A percentile compares a stretch with the other conserved stretches of the same genome.
Conservation (phyloP, 2,329 filamentous ascomycete genomes). For the Dactylellina haptotyla region DNA sequence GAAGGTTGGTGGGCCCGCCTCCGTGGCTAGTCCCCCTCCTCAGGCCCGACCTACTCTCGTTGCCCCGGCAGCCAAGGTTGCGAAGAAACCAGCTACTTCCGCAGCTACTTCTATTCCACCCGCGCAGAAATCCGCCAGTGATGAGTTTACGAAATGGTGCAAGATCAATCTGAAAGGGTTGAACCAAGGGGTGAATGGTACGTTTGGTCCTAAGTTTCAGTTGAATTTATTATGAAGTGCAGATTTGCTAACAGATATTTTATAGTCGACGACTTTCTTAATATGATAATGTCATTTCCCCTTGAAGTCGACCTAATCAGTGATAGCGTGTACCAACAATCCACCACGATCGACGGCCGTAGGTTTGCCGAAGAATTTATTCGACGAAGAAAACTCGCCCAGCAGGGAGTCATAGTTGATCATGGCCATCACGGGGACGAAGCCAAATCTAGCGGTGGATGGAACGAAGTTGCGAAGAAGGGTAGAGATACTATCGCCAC, state of each 20-base stretch:
- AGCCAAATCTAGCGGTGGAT: slow-evolving; percentile 72
- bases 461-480: slow-evolving; percentile 93
- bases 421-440: slow-evolving; percentile 66
- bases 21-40: slow-evolving; percentile 64
- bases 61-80: slow-evolving; percentile 42
- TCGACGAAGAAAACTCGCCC: slow-evolving; percentile 88
- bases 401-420: slow-evolving; percentile 86
- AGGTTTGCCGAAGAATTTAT: slow-evolving; percentile 96
- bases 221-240: too few species aligned
- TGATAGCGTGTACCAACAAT: slow-evolving; percentile 87
- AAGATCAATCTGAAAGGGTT: slow-evolving; percentile 81
- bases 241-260: slow-evolving; percentile 56
- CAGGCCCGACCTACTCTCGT: slow-evolving; percentile 57
- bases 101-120: slow-evolving; percentile 63
- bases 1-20: slow-evolving; percentile 73
- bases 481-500: slow-evolving; percentile 11
- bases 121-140: slow-evolving; percentile 71
- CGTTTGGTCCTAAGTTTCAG: too few species aligned
- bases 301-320: slow-evolving; percentile 83
- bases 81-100: slow-evolving; percentile 61
- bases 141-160: slow-evolving; percentile 95
- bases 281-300: slow-evolving; percentile 78
- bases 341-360: slow-evolving; percentile 87
- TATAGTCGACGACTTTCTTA: slow-evolving; percentile 81
- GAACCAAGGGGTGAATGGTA: slow-evolving; percentile 74